A percentile compares a stretch with the other conserved stretches of the same genome.
Conservation (phyloP, 352 stramenopile genomes). For the Elongisporangium prolatum region DNA sequence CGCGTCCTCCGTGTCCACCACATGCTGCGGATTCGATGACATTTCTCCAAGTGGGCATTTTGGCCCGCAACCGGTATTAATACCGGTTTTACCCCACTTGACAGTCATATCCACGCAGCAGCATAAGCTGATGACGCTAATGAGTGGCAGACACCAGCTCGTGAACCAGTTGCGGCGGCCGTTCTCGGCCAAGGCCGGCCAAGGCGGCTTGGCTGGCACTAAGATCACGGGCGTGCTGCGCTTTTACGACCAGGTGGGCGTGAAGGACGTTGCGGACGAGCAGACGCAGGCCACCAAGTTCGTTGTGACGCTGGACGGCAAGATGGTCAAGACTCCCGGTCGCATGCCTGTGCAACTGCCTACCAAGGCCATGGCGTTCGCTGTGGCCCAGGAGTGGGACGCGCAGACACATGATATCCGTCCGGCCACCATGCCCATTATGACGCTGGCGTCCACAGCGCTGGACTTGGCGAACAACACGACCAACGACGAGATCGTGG, state of each 20-base stretch:
- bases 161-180: slow-evolving; percentile 17
- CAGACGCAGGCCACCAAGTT: slow-evolving; percentile 25
- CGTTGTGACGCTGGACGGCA: slow-evolving; percentile 76
- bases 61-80: slow-evolving; percentile 8
- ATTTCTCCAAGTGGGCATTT: slow-evolving; percentile 21
- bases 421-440: slow-evolving; percentile 83
- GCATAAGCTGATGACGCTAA: slow-evolving; percentile 20
- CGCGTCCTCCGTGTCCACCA: slow-evolving; percentile 88
- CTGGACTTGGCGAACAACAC: slow-evolving; percentile 61
- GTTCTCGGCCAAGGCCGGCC: slow-evolving; percentile 45
- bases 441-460: slow-evolving; percentile 80
- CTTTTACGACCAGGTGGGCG: slow-evolving; percentile 81
- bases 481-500: slow-evolving; percentile 49
- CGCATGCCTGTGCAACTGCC: slow-evolving; percentile 60
- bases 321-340: slow-evolving; percentile 73
- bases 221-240: slow-evolving; percentile 76
- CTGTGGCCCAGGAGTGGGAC: slow-evolving; percentile 83
- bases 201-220: slow-evolving; percentile 40
- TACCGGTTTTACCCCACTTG: neutral
- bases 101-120: neutral
- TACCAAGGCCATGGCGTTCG: slow-evolving; percentile 59
- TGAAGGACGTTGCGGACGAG: slow-evolving; percentile 45
- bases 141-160: slow-evolving; percentile 17
- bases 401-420: slow-evolving; percentile 70
- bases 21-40: slow-evolving; percentile 81